Evolutionary conservation across 1,284 basidiomycete species (phyloP), one percentile per base, ranked within the genome.

Genomic region (Ceratobasidium theobromae): DNA sequence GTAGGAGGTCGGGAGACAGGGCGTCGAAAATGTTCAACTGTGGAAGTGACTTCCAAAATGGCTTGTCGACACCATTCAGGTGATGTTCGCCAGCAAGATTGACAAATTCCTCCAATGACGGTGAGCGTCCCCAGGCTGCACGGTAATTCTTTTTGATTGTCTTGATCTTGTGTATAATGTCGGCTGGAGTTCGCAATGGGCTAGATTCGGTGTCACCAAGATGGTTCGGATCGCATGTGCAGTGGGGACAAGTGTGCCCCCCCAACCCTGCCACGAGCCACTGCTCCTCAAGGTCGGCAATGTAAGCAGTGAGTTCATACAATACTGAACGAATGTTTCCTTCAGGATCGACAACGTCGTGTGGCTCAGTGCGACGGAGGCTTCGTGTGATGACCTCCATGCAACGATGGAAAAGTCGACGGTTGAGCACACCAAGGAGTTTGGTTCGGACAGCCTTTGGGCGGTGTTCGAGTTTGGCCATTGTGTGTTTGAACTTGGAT

Each of bases 21-120:
- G 46, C 65, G 1, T 41, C 16, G 45, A 46, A 55, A 4, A 66
- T 53, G 28, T 66, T 30, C 18, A 66, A 35, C 5, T 38, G 4
- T 3, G 65, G 53, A 11, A 66, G n/a, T 12, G 21, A 14, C 16
- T 21, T 38, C 53, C 65, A 66, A n/a, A 66, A 66, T 4, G 65
- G 65, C 41, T 53, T 66, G 23, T 66, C 32, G 16, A 66, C 65
- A 8, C 65, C 65, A 30, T 66, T 66, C 8, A 66, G 43, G 12
- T 51, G 43, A 0, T 43, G 1, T 21, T 57, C 16, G n/a, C 11
- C 6, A 16, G 32, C 45, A 1, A 27, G 48, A 6, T 40, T 28
- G 4, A 25, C 0, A 21, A 27, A 60, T 6, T 49, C 45, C n/a
- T 48, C 43, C 0, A 49, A 14, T 14, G 28, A 33, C 8, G 55